A percentile compares a stretch with the other conserved stretches of the same genome.
Evolutionary conservation across 768 basidiomycete species (phyloP).

Genomic region (Termitomyces sp.): DNA sequence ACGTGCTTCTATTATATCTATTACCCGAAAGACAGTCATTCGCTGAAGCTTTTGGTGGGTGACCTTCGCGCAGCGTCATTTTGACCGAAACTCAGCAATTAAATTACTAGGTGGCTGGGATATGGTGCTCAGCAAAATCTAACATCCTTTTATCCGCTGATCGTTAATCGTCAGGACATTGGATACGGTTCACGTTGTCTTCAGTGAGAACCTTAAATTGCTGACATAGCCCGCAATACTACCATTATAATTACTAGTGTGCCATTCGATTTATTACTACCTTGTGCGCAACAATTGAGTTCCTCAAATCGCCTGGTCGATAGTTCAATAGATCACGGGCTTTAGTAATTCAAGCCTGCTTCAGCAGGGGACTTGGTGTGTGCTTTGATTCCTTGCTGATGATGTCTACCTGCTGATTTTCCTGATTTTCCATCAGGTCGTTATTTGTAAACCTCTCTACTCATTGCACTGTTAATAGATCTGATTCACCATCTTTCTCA

Average conservation of each 20-base stretch:
- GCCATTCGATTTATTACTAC: conserved; percentile 36
- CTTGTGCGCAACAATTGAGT: conserved; percentile 24
- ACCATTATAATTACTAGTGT: conserved; percentile 24
- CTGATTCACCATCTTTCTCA: neutral
- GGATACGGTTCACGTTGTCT: conserved; percentile 35
- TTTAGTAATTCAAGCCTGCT: conserved; percentile 26
- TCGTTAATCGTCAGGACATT: conserved; percentile 25
- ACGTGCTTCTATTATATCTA: conserved; percentile 37
- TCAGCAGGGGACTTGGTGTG: conserved; percentile 34
- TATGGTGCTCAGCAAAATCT: conserved; percentile 22
- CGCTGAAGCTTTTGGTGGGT: conserved; percentile 31
- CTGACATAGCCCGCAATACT: neutral
- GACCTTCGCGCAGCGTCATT: neutral
- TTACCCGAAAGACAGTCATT: conserved; percentile 31
- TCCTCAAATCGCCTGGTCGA: neutral
- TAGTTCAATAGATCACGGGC: conserved; percentile 28
- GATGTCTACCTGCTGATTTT: too few relatives aligned
- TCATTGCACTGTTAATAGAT: neutral
- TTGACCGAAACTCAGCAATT: neutral
- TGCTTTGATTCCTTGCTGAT: neutral
- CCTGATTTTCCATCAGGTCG: conserved; percentile 20
- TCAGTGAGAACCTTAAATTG: conserved; percentile 25
- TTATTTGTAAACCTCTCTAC: conserved; percentile 25
- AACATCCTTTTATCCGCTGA: neutral
- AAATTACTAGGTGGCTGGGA: conserved; percentile 24